Base-by-base conservation (phyloP, 2,329 filamentous ascomycete genomes). In the Fusarium sp. region DNA sequence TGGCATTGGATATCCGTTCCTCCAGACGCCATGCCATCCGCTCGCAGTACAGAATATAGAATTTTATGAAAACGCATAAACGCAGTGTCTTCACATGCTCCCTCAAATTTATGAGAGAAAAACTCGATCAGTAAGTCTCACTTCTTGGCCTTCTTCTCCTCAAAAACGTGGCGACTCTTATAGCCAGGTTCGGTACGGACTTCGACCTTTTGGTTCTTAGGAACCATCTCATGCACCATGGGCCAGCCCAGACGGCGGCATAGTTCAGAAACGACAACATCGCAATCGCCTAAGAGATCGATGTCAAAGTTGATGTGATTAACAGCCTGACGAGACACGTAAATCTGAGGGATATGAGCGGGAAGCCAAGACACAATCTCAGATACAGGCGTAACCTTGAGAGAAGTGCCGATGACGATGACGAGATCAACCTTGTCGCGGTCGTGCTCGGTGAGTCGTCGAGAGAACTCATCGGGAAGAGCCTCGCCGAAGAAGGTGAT, bases 401-500 rank as follows among this genome's bases (percentile, higher is more conserved):
- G 90, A 35, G 93, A 96, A 1, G 96, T 99, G 72, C 96, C 96
- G 77, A 99, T 98, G 74, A 98, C 95, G 73, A 99, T 91, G 74
- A 98, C 93, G 20, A 99, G 87, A 80, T 99, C 96, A 3, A 93
- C 93, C 63, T 89, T 86, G 71, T 94, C 89, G 65, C 90, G 90
- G 81, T 99, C 96, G 75, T 94, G 88, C 67, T 93, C 87, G n/a
- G 93, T 90, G 18, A 98, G 88, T 12, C 95, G 92, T 54, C 89
- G 86, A 63, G 92, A 93, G 82, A 99, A 99, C 74, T 90, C 89
- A 75, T 93, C 90, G 0, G 95, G 95, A 2, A 99, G 90, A 55
- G 91, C 88, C 83, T 99, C 96, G 75, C 95, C 95, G 78, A 98
- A 98, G 85, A 99, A 98, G 50, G 94, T 98, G 79, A 99, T 98